A percentile compares a stretch with the other conserved stretches of the same genome.
phyloP scores from a whole-genome alignment of 106 monocot species.

The Platanthera guangdongensis region DNA sequence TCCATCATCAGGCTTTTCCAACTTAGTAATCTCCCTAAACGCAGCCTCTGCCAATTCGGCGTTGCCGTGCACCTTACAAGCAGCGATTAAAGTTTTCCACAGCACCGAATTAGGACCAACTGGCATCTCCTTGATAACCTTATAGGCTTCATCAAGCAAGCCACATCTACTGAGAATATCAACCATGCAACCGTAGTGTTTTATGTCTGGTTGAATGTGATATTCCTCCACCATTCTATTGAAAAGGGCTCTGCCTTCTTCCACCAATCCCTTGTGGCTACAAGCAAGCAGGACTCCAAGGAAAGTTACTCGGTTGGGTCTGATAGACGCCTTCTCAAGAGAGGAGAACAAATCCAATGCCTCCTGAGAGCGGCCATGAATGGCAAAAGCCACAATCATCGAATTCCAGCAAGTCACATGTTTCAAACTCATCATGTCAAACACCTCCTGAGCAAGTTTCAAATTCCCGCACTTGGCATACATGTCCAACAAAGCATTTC shows the following conservation, averaged over 20 bases:
- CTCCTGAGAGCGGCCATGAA: constrained; percentile 44
- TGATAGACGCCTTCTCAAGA: constrained; percentile 31
- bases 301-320: constrained; percentile 50
- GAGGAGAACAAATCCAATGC: constrained; percentile 49
- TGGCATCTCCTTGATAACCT: constrained; percentile 47
- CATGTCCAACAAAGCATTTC: constrained; percentile 62
- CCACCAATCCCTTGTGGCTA: constrained; percentile 54
- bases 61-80: constrained; percentile 42
- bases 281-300: constrained; percentile 56
- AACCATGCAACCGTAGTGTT: constrained; percentile 82
- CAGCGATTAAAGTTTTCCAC: constrained; percentile 53
- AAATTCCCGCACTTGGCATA: constrained; percentile 65
- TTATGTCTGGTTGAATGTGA: constrained; percentile 43
- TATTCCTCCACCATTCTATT: constrained; percentile 38
- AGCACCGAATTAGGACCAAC: constrained; percentile 35
- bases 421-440: constrained; percentile 51
- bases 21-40: constrained; percentile 37
- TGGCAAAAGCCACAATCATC: constrained; percentile 58
- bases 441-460: constrained; percentile 35
- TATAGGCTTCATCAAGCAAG: constrained; percentile 40
- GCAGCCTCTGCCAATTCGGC: constrained; percentile 43
- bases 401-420: constrained; percentile 71
- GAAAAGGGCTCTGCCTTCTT: constrained; percentile 44
- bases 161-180: constrained; percentile 61
- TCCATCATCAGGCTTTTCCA: constrained; percentile 24